Base-by-base conservation (phyloP, 257 asterid species). In the Nicotiana tomentosiformis region DNA sequence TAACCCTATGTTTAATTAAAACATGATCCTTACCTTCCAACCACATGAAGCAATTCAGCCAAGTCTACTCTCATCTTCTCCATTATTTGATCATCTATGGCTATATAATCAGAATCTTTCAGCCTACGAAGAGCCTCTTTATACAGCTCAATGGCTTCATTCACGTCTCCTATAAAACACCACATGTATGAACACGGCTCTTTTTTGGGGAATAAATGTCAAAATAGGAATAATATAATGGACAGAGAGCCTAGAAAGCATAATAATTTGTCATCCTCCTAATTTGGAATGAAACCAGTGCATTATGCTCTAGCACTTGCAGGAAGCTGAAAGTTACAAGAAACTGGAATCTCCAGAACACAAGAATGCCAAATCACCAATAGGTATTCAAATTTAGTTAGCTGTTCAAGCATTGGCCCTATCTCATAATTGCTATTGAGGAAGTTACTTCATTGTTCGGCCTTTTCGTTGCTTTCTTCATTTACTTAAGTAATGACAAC, bases 21-120 rank as follows among this genome's bases (percentile, higher is more conserved):
- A 29, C 16, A 70, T 61, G 55, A 39, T 80, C 46, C 85, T 82
- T 86, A 95, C 99, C 99, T 93, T 87, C 99, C 98, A 57, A 84
- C 94, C 16, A 81, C 87, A 80, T 96, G 99, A 85, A 96, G 97
- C 82, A 96, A 84, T 88, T 94, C 99, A 30, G 98, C 97, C 88
- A 96, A 89, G 83, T 96, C 99, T 62, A 89, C 85, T 83, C 96
- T 92, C 90, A 94, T 88, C 93, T 89, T 93, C 89, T 94, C 96
- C 93, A 92, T 85, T 83, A 87, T 81, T 70, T 82, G 72, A 39
- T 92, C 93, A 80, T 91, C 92, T 62, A 83, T 81, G 83, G 86
- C 92, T 89, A 90, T 84, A 84, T 84, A 69, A 81, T 86, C 85
- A 65, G 97, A 92, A 61, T 88, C 90, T 84, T 70, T 81, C 43